These are phyloP conservation scores for Tolypocladium cylindrosporum DNA, from an alignment of 2,329 filamentous ascomycete genomes.

Conservation along the genomic window DNA sequence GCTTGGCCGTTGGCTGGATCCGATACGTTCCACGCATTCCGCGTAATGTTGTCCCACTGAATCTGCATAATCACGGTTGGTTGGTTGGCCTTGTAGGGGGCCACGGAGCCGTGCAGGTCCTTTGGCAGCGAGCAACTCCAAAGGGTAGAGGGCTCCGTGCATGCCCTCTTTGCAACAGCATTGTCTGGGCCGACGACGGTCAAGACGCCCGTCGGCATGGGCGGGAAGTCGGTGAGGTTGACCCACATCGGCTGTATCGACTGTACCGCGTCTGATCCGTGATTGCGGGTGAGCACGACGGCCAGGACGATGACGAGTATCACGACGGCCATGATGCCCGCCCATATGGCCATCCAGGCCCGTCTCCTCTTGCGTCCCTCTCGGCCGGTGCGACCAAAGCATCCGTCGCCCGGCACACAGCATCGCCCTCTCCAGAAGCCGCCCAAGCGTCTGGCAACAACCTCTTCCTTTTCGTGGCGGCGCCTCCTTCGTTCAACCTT, in stretches of 20 bases:
- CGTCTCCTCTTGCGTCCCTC: conserved; percentile 55
- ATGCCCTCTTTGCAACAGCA: conserved; percentile 52
- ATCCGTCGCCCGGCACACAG: conserved; percentile 52
- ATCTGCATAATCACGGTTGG: conserved; percentile 78
- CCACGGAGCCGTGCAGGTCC: conserved; percentile 56
- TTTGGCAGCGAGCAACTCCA: conserved; percentile 86
- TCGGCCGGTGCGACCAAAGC: conserved; percentile 51
- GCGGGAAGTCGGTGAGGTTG: conserved; percentile 77
- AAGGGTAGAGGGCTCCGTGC: conserved; percentile 60
- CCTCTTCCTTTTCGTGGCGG: conserved; percentile 57
- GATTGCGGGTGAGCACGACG: conserved; percentile 36
- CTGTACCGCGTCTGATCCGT: conserved; percentile 15
- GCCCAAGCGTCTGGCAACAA: conserved; percentile 43
- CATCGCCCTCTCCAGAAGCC: conserved; percentile 57
- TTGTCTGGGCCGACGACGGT: conserved; percentile 69
- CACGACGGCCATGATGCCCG: conserved; percentile 42
- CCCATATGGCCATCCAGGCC: conserved; percentile 44
- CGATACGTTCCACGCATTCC: conserved; percentile 37
- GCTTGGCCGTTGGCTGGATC: conserved; percentile 10
- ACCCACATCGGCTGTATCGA: conserved; percentile 67
- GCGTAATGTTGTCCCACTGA: conserved; percentile 53
- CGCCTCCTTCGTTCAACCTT: conserved; percentile 41
- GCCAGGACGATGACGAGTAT: conserved; percentile 48
- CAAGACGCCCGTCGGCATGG: conserved; percentile 74
- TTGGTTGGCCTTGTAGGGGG: conserved; percentile 54